Conservation (phyloP, 1,284 basidiomycete genomes). For the Malassezia sp. region DNA sequence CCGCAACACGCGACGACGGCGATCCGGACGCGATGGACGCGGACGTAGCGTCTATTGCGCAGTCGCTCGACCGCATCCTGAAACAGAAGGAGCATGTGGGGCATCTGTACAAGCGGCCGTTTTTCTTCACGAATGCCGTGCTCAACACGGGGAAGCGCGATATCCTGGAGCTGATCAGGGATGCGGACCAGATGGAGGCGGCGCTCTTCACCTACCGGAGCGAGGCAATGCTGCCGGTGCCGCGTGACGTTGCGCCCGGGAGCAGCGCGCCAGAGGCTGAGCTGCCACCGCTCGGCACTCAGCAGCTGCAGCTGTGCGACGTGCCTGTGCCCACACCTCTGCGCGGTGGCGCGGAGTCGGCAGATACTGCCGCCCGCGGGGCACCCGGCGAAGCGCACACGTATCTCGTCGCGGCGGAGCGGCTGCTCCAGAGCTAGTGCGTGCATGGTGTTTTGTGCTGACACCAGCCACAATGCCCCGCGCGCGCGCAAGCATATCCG, state of each 20-base stretch:
- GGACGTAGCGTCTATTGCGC: constrained; percentile 27
- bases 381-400: constrained; percentile 24
- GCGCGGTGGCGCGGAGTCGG: constrained; percentile 27
- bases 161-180: constrained; percentile 38
- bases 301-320: background rate
- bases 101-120: constrained; percentile 15
- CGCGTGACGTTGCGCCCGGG: background rate
- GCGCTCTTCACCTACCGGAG: constrained; percentile 22
- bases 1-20: constrained; percentile 1
- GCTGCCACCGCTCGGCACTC: background rate
- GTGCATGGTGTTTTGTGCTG: background rate
- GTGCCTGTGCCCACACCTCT: constrained; percentile 10
- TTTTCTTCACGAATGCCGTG: constrained; percentile 35
- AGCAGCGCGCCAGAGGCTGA: background rate
- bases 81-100: constrained; percentile 17
- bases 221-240: constrained; percentile 14
- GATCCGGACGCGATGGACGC: constrained; percentile 40
- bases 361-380: too few relatives aligned
- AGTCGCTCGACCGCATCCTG: constrained; percentile 34
- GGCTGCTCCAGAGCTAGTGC: constrained; percentile 5
- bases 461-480: constrained; percentile 21
- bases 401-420: constrained; percentile 12
- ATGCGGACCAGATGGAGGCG: constrained; percentile 37
- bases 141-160: constrained; percentile 31
- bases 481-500: constrained; percentile 42